Percentiles rank a stretch among this genome's conserved stretches.
Evolutionary conservation across 805 yeast species (phyloP).

Genomic region (Candida nanaspora): DNA sequence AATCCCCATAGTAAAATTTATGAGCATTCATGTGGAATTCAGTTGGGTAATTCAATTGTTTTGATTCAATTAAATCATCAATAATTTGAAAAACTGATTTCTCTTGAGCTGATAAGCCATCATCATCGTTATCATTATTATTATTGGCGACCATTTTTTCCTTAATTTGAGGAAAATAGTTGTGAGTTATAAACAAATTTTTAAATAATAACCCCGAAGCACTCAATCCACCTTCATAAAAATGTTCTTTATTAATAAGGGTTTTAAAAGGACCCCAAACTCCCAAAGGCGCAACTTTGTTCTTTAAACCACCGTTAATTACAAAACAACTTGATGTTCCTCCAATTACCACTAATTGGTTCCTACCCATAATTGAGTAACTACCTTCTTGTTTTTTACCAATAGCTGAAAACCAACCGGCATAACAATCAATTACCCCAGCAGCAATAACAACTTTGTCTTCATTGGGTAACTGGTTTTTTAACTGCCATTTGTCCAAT

Average conservation of each 20-base stretch:
- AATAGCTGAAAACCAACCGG: constrained; percentile 37
- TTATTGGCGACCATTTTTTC: too few species aligned
- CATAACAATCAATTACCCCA: constrained; percentile 57
- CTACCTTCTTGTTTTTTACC: too few species aligned
- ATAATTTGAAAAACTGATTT: constrained; percentile 5
- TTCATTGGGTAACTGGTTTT: background rate
- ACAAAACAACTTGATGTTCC: constrained; percentile 58
- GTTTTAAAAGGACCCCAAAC: constrained; percentile 56
- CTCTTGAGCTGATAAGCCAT: too few species aligned
- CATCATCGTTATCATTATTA: too few species aligned
- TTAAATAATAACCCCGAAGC: constrained; percentile 50
- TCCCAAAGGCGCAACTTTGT: constrained; percentile 28
- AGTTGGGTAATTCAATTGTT: constrained; percentile 8
- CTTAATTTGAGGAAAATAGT: too few species aligned
- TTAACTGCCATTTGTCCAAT: background rate
- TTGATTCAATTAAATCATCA: constrained; percentile 16
- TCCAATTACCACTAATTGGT: constrained; percentile 45
- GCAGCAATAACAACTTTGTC: constrained; percentile 23
- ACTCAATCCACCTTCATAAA: constrained; percentile 53
- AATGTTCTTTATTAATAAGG: constrained; percentile 22
- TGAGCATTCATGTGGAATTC: constrained; percentile 14
- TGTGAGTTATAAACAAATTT: constrained; percentile 36
- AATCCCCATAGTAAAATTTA: constrained; percentile 46
- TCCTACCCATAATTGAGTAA: too few species aligned
- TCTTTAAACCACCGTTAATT: constrained; percentile 10